A percentile compares a stretch with the other conserved stretches of the same genome.
Conservation (phyloP, 2,329 filamentous ascomycete species). For the Aspergillus sergii region DNA sequence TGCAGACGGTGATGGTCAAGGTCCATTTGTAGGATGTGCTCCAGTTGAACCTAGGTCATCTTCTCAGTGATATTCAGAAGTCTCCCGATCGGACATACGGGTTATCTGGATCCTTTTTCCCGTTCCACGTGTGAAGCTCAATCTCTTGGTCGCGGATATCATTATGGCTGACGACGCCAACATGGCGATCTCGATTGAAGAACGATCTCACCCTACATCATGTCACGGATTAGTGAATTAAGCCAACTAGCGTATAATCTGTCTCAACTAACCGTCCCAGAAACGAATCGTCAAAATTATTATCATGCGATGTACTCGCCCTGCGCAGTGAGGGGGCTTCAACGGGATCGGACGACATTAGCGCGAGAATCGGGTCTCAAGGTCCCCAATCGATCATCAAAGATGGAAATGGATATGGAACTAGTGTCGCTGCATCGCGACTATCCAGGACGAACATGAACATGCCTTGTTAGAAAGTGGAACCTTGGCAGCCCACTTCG, state of each 20-base stretch:
- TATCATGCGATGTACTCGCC: conserved; percentile 27
- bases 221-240: not conserved
- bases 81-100: conserved; percentile 20
- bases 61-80: not conserved
- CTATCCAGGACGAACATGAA: not conserved
- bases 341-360: conserved; percentile 6
- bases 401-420: not conserved
- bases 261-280: conserved; percentile 18
- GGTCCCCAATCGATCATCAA: conserved; percentile 6
- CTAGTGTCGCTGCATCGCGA: not conserved
- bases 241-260: not conserved
- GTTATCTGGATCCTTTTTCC: conserved; percentile 33
- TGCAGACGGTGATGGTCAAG: conserved; percentile 45
- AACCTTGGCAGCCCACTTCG: conserved; percentile 1
- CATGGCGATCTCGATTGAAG: conserved; percentile 27
- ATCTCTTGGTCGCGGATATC: conserved; percentile 26
- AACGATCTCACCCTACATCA: conserved; percentile 25
- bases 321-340: conserved; percentile 10
- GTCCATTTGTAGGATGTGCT: conserved; percentile 44
- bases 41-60: conserved; percentile 44
- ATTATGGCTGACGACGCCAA: conserved; percentile 26
- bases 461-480: not conserved
- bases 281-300: conserved; percentile 29
- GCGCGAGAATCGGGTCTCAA: not conserved
- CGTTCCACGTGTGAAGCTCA: conserved; percentile 34